A percentile compares a stretch with the other conserved stretches of the same genome.
Evolutionary conservation across 352 stramenopile genomes (phyloP).

Genomic region (Thalassiosira hispida): DNA sequence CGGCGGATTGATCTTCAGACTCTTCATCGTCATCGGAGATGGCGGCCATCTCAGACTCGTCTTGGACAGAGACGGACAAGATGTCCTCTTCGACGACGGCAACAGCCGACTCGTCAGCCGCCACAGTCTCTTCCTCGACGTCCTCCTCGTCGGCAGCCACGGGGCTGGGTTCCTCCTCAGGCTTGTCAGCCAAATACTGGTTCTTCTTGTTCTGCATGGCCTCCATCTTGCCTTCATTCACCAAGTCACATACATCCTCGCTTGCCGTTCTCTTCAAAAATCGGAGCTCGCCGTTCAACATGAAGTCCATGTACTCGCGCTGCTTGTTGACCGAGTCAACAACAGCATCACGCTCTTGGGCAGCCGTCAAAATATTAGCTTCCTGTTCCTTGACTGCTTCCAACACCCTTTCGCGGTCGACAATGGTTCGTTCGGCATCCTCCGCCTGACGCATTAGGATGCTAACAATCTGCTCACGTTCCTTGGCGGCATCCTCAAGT

Average conservation of each 20-base stretch:
- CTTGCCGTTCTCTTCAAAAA: slow-evolving; percentile 57
- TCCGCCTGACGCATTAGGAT: slow-evolving; percentile 65
- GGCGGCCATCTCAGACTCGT: neutral
- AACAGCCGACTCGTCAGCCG: slow-evolving; percentile 21
- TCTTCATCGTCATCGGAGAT: neutral
- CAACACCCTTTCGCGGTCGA: slow-evolving; percentile 39
- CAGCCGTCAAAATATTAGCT: slow-evolving; percentile 22
- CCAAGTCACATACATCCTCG: slow-evolving; percentile 43
- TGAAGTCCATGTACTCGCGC: slow-evolving; percentile 56
- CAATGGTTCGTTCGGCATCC: slow-evolving; percentile 48
- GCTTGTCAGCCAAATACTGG: slow-evolving; percentile 14
- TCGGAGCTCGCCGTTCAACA: slow-evolving; percentile 58
- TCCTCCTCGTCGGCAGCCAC: slow-evolving; percentile 15
- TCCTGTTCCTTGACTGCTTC: slow-evolving; percentile 46
- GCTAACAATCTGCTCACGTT: slow-evolving; percentile 64
- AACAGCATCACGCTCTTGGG: slow-evolving; percentile 57
- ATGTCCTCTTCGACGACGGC: slow-evolving; percentile 5
- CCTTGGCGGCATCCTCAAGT: slow-evolving; percentile 54
- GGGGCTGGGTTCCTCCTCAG: neutral
- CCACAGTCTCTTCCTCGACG: slow-evolving; percentile 17
- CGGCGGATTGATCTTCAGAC: neutral
- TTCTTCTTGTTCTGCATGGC: slow-evolving; percentile 43
- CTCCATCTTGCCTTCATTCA: slow-evolving; percentile 24
- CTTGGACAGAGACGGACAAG: neutral
- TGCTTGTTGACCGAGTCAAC: slow-evolving; percentile 62